phyloP scores from a whole-genome alignment of 2,329 filamentous ascomycete species.

The Talaromyces sp. region DNA sequence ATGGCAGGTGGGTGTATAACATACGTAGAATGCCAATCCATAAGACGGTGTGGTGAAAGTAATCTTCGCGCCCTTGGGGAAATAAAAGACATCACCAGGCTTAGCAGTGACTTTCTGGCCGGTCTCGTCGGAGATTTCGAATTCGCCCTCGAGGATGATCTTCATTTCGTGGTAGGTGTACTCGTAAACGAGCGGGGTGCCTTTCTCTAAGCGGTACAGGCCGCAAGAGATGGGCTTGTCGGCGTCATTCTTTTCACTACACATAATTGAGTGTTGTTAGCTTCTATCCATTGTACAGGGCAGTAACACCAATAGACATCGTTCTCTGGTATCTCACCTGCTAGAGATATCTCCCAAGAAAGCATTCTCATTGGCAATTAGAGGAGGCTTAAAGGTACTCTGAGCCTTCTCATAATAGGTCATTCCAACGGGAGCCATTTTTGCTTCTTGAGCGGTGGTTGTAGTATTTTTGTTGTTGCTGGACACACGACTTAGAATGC shows the following conservation, averaged over 20 bases:
- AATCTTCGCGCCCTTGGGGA: conserved; percentile 63
- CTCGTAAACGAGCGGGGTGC: conserved; percentile 63
- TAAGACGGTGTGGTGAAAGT: conserved; percentile 62
- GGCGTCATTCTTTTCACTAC: conserved; percentile 52
- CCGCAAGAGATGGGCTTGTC: conserved; percentile 61
- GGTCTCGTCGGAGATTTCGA: conserved; percentile 61
- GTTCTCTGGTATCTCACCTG: conserved; percentile 36
- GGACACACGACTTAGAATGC: conserved; percentile 11
- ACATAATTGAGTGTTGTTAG: not conserved
- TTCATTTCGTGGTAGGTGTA: conserved; percentile 73
- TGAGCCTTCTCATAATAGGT: conserved; percentile 58
- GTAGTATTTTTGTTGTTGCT: not conserved
- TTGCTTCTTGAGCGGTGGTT: conserved; percentile 1
- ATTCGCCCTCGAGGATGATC: conserved; percentile 66
- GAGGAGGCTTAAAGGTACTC: conserved; percentile 58
- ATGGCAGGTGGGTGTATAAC: conserved; percentile 19
- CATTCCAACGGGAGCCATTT: conserved; percentile 31
- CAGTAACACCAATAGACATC: not conserved
- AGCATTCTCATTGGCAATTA: conserved; percentile 66
- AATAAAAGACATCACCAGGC: conserved; percentile 66
- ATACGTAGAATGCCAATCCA: conserved; percentile 58
- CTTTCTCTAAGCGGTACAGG: conserved; percentile 66
- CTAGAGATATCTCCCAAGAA: conserved; percentile 62
- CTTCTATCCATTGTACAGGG: not conserved
- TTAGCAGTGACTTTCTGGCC: conserved; percentile 58